Evolutionary conservation across 306 rosid species (phyloP), one percentile per base, ranked within the genome.

Genomic region (Quercus glauca): DNA sequence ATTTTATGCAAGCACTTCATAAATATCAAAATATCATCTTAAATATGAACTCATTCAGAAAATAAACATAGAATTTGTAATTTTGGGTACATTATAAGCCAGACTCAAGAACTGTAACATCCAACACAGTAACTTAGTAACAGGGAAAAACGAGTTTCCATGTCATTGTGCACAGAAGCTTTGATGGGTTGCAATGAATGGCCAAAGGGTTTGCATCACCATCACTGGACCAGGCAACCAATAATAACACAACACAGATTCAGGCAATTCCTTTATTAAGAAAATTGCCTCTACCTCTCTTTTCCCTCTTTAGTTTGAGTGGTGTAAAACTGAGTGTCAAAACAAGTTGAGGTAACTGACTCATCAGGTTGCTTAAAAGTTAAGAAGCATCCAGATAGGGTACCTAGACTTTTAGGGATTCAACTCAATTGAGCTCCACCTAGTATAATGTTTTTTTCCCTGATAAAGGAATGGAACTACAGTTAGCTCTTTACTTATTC

Each of bases 311-410:
- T 26, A 74, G 23, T 80, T 56, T 57, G 78, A 68, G 37, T n/a
- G 25, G 23, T 31, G 73, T 19, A 12, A 21, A 11, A 45, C 57
- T 15, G 76, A 73, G 75, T 43, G 28, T 58, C 20, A 41, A 58
- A 58, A 57, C 41, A 75, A 49, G 58, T 58, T 55, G 73, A 67
- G 33, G 35, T 20, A 41, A 45, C 33, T 41, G 49, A 61, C 64
- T 53, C 78, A 18, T 71, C 29, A 81, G 12, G 57, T 77, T 49
- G 25, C 35, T 56, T 59, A 61, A 60, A 83, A 59, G 64, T 35
- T 23, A 68, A 41, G n/a, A 23, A 41, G 26, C 55, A 68, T 29
- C 73, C 18, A 67, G 31, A 58, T 26, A n/a, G 45, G 31, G 73
- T 20, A 15, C 71, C 45, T 8, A 9, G 25, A 17, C 23, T 72